A percentile compares a stretch with the other conserved stretches of the same genome.
Conservation (phyloP, 2,329 filamentous ascomycete species). For the Aspergillus spinulosporus region DNA sequence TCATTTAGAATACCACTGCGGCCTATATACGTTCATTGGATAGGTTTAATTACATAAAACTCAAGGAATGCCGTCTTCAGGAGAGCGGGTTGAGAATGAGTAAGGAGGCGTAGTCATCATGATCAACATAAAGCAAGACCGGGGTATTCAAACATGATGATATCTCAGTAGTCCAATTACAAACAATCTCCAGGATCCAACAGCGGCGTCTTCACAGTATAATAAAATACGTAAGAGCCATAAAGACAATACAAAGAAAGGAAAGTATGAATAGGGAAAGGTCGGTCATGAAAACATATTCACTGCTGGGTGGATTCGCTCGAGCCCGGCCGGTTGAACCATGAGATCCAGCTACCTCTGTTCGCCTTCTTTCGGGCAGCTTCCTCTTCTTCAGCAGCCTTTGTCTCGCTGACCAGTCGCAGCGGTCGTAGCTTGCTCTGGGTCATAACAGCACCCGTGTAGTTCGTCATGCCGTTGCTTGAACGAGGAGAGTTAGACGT, state of each 20-base stretch:
- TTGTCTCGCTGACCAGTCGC: conserved; percentile 65
- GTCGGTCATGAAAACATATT: conserved; percentile 7
- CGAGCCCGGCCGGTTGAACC: conserved; percentile 44
- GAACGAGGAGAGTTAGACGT: conserved; percentile 61
- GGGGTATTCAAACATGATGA: conserved; percentile 23
- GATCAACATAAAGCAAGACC: conserved; percentile 13
- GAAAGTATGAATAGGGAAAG: conserved; percentile 1
- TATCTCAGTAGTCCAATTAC: conserved; percentile 14
- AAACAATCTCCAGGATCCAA: conserved; percentile 13
- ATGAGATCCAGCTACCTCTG: conserved; percentile 49
- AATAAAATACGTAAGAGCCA: conserved; percentile 3
- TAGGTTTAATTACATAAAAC: conserved; percentile 18
- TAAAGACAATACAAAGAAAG: conserved; percentile 10
- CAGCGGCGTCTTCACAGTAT: conserved; percentile 1
- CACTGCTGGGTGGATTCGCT: conserved; percentile 27
- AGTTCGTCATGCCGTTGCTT: conserved; percentile 67
- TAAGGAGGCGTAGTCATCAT: conserved; percentile 16
- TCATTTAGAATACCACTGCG: conserved; percentile 19
- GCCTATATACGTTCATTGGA: conserved; percentile 24
- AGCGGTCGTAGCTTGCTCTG: conserved; percentile 80
- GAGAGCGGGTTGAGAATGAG: conserved; percentile 2
- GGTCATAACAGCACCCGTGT: conserved; percentile 63
- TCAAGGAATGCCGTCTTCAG: conserved; percentile 6
- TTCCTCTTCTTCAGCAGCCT: conserved; percentile 45
- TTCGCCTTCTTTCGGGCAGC: conserved; percentile 48